phyloP scores from a whole-genome alignment of 495 filamentous ascomycete species.

The Rhypophila decipiens region DNA sequence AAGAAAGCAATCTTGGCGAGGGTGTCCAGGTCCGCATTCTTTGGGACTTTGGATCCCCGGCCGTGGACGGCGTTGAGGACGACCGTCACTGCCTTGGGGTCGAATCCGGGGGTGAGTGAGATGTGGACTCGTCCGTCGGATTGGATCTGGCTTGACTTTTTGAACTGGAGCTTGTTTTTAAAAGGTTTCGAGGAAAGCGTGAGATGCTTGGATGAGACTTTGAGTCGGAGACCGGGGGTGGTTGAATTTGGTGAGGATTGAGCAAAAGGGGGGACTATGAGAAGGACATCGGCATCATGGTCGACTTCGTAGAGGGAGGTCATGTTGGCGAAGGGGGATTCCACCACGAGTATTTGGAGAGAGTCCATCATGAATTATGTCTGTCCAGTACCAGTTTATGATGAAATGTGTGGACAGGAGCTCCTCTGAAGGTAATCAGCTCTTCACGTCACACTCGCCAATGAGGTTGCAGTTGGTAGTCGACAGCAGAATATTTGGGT shows the following conservation, averaged over 20 bases:
- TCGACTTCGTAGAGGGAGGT: conserved; percentile 25
- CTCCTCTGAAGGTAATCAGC: too few relatives aligned
- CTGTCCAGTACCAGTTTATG: too few relatives aligned
- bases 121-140: conserved; percentile 40
- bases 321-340: conserved; percentile 23
- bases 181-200: conserved; percentile 43
- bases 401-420: too few relatives aligned
- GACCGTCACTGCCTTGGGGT: conserved; percentile 39
- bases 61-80: conserved; percentile 48
- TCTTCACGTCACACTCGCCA: too few relatives aligned
- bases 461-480: too few relatives aligned
- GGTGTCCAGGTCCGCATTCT: conserved; percentile 32
- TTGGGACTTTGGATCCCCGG: conserved; percentile 35
- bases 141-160: conserved; percentile 13
- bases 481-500: too few relatives aligned
- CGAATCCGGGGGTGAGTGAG: conserved; percentile 23
- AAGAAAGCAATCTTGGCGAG: conserved; percentile 45
- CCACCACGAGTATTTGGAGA: conserved; percentile 13
- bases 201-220: conserved; percentile 48
- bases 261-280: conserved; percentile 15
- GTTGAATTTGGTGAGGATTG: conserved; percentile 7
- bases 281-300: conserved; percentile 23
- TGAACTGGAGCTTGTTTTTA: conserved; percentile 25
- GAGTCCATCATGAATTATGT: conserved; percentile 12
- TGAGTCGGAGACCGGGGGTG: conserved; percentile 23